Evolutionary conservation across 345 rosid genomes (phyloP), one percentile per base, ranked within the genome.

Genomic region (Diplotaxis tenuifolia): DNA sequence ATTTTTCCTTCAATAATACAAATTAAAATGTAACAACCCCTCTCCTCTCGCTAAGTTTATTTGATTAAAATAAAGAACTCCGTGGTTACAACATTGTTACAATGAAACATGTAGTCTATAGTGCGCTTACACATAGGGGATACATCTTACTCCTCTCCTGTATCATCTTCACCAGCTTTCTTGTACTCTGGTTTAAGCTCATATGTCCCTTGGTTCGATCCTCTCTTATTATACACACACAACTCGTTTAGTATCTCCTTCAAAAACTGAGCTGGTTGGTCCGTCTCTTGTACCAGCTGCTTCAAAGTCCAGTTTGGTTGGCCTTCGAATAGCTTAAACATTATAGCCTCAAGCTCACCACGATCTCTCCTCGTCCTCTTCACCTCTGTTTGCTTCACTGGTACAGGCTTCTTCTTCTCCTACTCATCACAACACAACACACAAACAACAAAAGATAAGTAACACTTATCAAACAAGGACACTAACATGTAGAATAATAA

Each of bases 241-340:
- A 92, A 93, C 83, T 92, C 99, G 65, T 88, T 95, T 55, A 95
- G 68, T 79, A 95, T 87, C 83, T 95, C 99, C 79, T 95, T 95
- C 85, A 95, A 83, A 76, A 92, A 95, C 84, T 95, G 99, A 81
- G 94, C 99, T 62, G 99, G 99, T 78, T 92, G 99, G 81, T 92
- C 96, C 2, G 99, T 95, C 79, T 95, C 97, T 68, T 84, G 96
- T 23, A 95, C 93, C 60, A 95, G 97, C 80, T 95, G 99, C 84
- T 92, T 95, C 61, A 95, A 56, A 32, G 97, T 85, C 99, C 98
- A 92, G 79, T 92, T 92, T 18, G 98, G 96, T 65, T 94, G 97
- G 42, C 88, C 91, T 80, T 91, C 98, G 47, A 94, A 94, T 49
- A 94, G 85, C 86, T 94, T 92, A 83, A 95, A 95, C 99, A 95